phyloP scores from a whole-genome alignment of 345 rosid species.

The Ailanthus altissimus region DNA sequence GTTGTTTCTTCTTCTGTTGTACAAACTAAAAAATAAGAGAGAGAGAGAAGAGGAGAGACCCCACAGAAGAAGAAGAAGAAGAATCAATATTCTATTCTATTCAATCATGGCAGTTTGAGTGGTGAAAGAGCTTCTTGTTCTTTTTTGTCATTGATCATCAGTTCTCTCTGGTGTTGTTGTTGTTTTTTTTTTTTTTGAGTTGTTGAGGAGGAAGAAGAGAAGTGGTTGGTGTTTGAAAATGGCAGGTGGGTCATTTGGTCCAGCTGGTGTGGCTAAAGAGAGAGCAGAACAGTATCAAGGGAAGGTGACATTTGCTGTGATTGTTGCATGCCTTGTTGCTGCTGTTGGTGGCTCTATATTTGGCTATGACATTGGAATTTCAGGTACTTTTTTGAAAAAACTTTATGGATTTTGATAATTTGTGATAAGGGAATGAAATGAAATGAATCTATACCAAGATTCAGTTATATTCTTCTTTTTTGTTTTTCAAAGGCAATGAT shows the following conservation, averaged over 20 bases:
- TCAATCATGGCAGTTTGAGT: background rate
- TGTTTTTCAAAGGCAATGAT: background rate
- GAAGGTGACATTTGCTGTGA: constrained; percentile 66
- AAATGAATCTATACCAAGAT: background rate
- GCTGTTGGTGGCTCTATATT: constrained; percentile 88
- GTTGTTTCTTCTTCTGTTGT: background rate
- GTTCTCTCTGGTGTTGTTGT: background rate
- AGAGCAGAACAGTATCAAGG: constrained; percentile 81
- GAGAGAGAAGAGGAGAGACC: background rate
- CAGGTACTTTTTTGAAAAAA: too few species aligned
- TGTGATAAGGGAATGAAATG: constrained; percentile 6
- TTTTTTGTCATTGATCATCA: background rate
- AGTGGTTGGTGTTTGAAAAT: constrained; percentile 34
- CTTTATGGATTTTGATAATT: background rate
- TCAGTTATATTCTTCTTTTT: background rate
- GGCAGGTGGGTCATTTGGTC: constrained; percentile 82
- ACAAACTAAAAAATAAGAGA: too few species aligned
- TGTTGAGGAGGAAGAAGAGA: constrained; percentile 7
- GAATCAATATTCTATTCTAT: too few species aligned
- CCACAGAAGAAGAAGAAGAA: too few species aligned
- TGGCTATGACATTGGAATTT: constrained; percentile 90
- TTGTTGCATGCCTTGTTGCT: constrained; percentile 68
- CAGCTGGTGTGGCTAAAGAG: constrained; percentile 80
- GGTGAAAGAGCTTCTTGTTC: background rate
- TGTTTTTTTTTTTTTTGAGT: constrained; percentile 10